phyloP scores from a whole-genome alignment of 2,329 filamentous ascomycete species.

The Ophiosphaerella korrae region DNA sequence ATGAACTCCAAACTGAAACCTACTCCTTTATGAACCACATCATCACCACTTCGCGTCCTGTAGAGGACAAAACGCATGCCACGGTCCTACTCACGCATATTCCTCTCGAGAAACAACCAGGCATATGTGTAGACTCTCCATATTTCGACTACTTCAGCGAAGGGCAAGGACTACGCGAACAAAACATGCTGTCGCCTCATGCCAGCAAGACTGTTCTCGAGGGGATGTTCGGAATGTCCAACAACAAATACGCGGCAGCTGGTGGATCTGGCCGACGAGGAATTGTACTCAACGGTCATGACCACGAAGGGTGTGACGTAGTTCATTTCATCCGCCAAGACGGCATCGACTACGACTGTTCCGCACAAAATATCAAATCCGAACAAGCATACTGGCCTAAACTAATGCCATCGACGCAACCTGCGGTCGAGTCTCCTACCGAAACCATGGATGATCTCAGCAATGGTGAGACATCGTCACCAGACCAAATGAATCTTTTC shows the following conservation, averaged over 20 bases:
- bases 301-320: slow-evolving; percentile 92
- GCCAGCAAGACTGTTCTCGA: slow-evolving; percentile 75
- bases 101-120: slow-evolving; percentile 81
- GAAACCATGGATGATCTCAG: not conserved
- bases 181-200: slow-evolving; percentile 82
- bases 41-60: slow-evolving; percentile 65
- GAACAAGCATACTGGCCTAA: slow-evolving; percentile 23
- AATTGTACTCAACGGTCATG: slow-evolving; percentile 88
- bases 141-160: slow-evolving; percentile 78
- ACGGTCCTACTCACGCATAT: slow-evolving; percentile 92
- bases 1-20: slow-evolving; percentile 72
- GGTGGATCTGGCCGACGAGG: slow-evolving; percentile 72
- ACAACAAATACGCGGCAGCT: slow-evolving; percentile 62
- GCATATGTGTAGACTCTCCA: slow-evolving; percentile 82
- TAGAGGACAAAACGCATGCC: slow-evolving; percentile 68
- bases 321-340: slow-evolving; percentile 66
- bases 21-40: slow-evolving; percentile 76
- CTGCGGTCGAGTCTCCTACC: not conserved
- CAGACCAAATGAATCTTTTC: slow-evolving; percentile 6
- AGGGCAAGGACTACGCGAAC: slow-evolving; percentile 76
- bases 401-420: slow-evolving; percentile 1
- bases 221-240: slow-evolving; percentile 79
- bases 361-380: slow-evolving; percentile 6
- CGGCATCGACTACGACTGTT: slow-evolving; percentile 17
- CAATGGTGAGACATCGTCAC: slow-evolving; percentile 3